Percentiles rank a stretch among this genome's conserved stretches.
Evolutionary conservation across 106 monocot genomes (phyloP).

Genomic region (Vanilla planifolia): DNA sequence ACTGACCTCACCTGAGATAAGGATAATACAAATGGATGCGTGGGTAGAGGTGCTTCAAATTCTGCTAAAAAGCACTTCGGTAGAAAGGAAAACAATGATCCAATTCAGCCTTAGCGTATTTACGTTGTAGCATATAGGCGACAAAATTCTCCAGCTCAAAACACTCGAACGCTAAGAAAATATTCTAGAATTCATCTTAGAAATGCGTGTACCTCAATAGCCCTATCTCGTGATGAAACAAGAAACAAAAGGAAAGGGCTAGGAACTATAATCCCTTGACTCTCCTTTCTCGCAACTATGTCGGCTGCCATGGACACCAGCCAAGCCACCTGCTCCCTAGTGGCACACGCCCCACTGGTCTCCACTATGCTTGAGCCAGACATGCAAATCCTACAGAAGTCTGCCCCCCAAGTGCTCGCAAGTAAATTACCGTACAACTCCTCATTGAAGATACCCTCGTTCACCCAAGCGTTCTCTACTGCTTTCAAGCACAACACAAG

Average conservation of each 20-base stretch:
- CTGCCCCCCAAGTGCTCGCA: slow-evolving; percentile 60
- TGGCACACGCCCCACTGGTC: slow-evolving; percentile 29
- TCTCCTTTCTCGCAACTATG: slow-evolving; percentile 65
- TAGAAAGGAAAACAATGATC: neutral
- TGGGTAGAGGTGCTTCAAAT: neutral
- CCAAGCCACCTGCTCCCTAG: slow-evolving; percentile 78
- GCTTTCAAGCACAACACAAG: slow-evolving; percentile 64
- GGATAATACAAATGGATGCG: neutral
- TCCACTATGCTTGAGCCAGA: slow-evolving; percentile 45
- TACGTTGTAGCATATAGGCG: neutral
- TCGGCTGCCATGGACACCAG: slow-evolving; percentile 60
- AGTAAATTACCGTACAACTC: slow-evolving; percentile 10
- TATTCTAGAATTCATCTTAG: neutral
- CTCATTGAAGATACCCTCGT: slow-evolving; percentile 8
- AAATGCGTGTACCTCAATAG: slow-evolving; percentile 34
- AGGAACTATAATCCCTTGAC: slow-evolving; percentile 33
- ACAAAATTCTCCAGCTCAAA: too few relatives aligned
- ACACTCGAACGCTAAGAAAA: neutral
- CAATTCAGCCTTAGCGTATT: neutral
- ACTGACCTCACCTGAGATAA: slow-evolving; percentile 49
- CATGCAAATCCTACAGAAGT: slow-evolving; percentile 50
- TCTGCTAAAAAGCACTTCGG: too few relatives aligned
- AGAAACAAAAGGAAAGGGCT: slow-evolving; percentile 71
- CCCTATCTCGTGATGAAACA: slow-evolving; percentile 66
- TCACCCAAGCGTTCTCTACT: slow-evolving; percentile 46